Base-by-base conservation (phyloP, 2,329 filamentous ascomycete genomes). In the Arthrinium phaeospermum region DNA sequence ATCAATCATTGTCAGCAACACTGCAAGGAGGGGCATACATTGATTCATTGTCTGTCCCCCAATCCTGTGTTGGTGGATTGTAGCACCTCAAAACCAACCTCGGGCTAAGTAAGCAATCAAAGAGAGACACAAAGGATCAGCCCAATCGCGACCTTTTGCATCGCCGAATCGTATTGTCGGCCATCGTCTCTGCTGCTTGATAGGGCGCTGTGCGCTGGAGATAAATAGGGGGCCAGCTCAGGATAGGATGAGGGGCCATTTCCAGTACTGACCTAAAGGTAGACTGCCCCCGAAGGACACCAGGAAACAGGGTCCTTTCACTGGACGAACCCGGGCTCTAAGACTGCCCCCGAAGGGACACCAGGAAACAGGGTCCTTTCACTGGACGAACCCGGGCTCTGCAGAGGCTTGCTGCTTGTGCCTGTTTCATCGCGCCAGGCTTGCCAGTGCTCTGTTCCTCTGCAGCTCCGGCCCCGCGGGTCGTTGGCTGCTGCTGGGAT, bases 381-480 rank as follows among this genome's bases (percentile, higher is more conserved):
- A 57, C 51, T 57, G 51, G 51, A 57, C 27, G 27, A 34, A 57
- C 41, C 41, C 41, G 30, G 67, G 67, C 67, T 44, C 22, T 49
- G 46, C 46, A 47, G 46, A 47, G 46, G 46, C 46, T 46, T 46
- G 67, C 45, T 44, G 67, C 67, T 68, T 46, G 67, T 68, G 67
- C 67, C 67, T 47, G 67, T 68, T 68, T 68, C 44, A 68, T 68
- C 67, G 41, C 27, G 16, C 24, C 51, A 27, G 27, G 27, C 24
- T 34, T 34, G 22, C 27, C 16, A 41, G 27, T 61, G 16, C 51
- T 41, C 19, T 64, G 14, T 37, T 27, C 46, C 8, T 61, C 57
- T 64, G n/a, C 57, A 41, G 57, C 57, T 64, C 57, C 34, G 57
- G 57, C n/a, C 57, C 57, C 57, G 57, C 57, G 57, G 57, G 30